Base-by-base conservation (phyloP, 495 filamentous ascomycete genomes). In the Beverwykella pulmonaria region DNA sequence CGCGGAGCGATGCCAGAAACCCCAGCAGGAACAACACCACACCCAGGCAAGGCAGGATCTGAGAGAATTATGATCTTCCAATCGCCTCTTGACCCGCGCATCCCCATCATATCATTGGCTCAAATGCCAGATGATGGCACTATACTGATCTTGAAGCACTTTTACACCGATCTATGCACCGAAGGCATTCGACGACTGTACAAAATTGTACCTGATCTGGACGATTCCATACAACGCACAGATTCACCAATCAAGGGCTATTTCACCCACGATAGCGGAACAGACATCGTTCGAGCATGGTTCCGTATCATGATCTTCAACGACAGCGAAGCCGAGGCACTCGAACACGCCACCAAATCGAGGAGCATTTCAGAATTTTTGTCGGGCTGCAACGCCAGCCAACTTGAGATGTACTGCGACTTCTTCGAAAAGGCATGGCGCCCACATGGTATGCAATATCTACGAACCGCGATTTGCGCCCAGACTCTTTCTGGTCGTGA, bases 341-440 rank as follows among this genome's bases (percentile, higher is more conserved):
- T 66, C 10, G 30, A 59, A 27, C 63, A 60, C 34, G 63, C 63
- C 53, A 66, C 63, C 3, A 34, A 32, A 46, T 27, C 63, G 9
- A 23, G 20, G 7, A 48, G 27, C 23, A 66, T 66, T 26, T 30
- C 59, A 19, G 56, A 59, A 29, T 66, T 59, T 29, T 26, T 66
- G 46, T 17, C 44, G 44, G 63, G 63, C 10, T 58, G 54, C 30
- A 27, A 53, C 36, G 55, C 63, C 17, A 60, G 55, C 23, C 44
- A 60, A 23, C 23, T 66, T 0, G 63, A 66, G 34, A 66, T 44
- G 19, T 66, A 66, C 32, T 34, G 44, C 47, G 63, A 66, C 47
- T 66, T 66, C 56, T 66, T 66, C 32, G 63, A 66, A 26, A 66
- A 66, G 22, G 63, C 63, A n/a, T 66, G 63, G 63, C 54, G 63